Evolutionary conservation across 108 stramenopile species (phyloP).

Genomic region (Conticribra guillardii): DNA sequence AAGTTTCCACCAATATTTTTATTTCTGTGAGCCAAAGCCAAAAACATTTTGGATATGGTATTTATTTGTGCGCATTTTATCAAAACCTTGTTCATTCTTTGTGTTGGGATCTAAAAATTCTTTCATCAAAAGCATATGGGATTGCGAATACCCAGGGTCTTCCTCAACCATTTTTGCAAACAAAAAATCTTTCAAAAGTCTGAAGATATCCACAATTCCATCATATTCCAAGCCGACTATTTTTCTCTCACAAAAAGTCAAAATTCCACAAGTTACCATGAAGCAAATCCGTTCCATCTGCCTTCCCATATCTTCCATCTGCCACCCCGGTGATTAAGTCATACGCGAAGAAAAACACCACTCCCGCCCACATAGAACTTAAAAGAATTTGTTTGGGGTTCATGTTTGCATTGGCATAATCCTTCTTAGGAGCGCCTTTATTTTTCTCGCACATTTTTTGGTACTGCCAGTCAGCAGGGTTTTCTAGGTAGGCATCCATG

Average conservation of each 20-base stretch:
- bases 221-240: no score
- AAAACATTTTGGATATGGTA: no score
- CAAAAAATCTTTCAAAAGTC: no score
- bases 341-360: constrained; percentile 38
- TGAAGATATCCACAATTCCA: no score
- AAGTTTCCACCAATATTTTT: no score
- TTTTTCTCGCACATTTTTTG: constrained; percentile 41
- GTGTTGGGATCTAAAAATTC: no score
- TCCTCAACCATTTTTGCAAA: no score
- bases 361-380: constrained; percentile 37
- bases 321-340: constrained; percentile 46
- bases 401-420: constrained; percentile 51
- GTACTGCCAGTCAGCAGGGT: constrained; percentile 50
- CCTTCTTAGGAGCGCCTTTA: constrained; percentile 26
- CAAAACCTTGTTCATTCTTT: no score
- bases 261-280: constrained; percentile 50
- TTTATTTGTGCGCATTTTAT: no score
- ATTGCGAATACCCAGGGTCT: no score
- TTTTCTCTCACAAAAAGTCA: neutral
- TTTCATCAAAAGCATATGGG: no score
- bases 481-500: constrained; percentile 77
- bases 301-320: constrained; percentile 38
- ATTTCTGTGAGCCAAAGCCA: no score
- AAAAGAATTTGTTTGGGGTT: constrained; percentile 30
- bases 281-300: constrained; percentile 27